Evolutionary conservation across 2,329 filamentous ascomycete species (phyloP), one percentile per base, ranked within the genome.

Genomic region (Pyrenochaeta sp.): DNA sequence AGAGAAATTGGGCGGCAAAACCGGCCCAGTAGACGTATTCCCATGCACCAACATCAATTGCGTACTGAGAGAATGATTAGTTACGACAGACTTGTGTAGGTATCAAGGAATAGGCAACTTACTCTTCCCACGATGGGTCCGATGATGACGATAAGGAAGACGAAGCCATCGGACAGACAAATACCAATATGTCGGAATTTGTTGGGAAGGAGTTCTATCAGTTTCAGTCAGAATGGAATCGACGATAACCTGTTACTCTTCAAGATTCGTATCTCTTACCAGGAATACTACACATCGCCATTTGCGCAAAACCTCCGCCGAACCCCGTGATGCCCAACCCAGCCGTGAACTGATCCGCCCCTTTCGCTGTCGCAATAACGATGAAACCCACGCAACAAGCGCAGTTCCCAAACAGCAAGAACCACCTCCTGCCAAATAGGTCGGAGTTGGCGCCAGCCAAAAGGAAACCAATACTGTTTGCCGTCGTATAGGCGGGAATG

Each of bases 381-480:
- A 60, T 51, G 34, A 72, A 68, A 9, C 73, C 72, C 13, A 73
- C 54, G 37, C 68, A 69, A 37, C 68, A 68, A 21, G 45, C n/a
- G 73, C 51, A 46, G 77, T n/a, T 77, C 11, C 75, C 76, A 27
- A 69, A 61, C 2, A 76, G 61, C 26, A 78, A 53, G 53, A 78
- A 77, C 66, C 73, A 75, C 13, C 76, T 68, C 48, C 77, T 71
- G 9, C 77, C 77, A 21, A 79, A 71, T 4, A 79, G 63, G 63
- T 80, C 77, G 2, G 75, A 76, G 52, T 79, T 79, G 3, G 76
- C 63, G 6, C 70, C 71, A 21, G 58, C 58, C 7, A 61, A 37
- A 7, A 61, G 27, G 27, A 61, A 58, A 2, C 56, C 58, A 23
- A 61, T 58, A 6, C 50, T 47, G 24, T 58, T 61, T 9, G 47